A percentile compares a stretch with the other conserved stretches of the same genome.
Evolutionary conservation across 2,329 filamentous ascomycete species (phyloP).

Genomic region (Curvularia spicifera): DNA sequence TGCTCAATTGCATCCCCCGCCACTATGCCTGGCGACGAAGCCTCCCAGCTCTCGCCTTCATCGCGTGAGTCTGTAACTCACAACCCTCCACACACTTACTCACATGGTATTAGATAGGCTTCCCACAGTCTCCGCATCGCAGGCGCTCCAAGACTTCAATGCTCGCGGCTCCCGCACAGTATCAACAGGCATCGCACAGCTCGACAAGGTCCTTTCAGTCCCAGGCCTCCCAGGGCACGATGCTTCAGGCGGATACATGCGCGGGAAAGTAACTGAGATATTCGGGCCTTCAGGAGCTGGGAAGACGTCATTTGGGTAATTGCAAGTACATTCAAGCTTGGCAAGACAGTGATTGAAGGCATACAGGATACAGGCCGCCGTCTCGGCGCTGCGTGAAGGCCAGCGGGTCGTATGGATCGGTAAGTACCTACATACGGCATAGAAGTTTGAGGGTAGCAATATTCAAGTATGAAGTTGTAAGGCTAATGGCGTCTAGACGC

Average conservation of each 20-base stretch:
- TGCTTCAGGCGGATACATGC: conserved; percentile 64
- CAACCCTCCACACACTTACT: conserved; percentile 16
- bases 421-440: conserved; percentile 54
- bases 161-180: conserved; percentile 57
- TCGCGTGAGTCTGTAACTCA: conserved; percentile 44
- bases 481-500: conserved; percentile 52
- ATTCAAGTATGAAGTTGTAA: conserved; percentile 11
- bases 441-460: conserved; percentile 17
- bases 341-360: conserved; percentile 34
- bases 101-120: conserved; percentile 66
- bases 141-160: conserved; percentile 69
- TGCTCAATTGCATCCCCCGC: conserved; percentile 6
- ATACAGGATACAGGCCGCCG: conserved; percentile 71
- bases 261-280: conserved; percentile 82
- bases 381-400: conserved; percentile 66
- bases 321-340: conserved; percentile 28
- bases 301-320: conserved; percentile 83
- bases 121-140: conserved; percentile 76
- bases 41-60: conserved; percentile 37
- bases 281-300: conserved; percentile 87
- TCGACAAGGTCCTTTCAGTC: conserved; percentile 54
- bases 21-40: conserved; percentile 43
- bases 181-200: conserved; percentile 56
- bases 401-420: conserved; percentile 81
- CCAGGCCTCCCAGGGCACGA: conserved; percentile 32